These are phyloP conservation scores for Talaromyces sp. DNA, from an alignment of 2,329 filamentous ascomycete species.

Conservation along the genomic window DNA sequence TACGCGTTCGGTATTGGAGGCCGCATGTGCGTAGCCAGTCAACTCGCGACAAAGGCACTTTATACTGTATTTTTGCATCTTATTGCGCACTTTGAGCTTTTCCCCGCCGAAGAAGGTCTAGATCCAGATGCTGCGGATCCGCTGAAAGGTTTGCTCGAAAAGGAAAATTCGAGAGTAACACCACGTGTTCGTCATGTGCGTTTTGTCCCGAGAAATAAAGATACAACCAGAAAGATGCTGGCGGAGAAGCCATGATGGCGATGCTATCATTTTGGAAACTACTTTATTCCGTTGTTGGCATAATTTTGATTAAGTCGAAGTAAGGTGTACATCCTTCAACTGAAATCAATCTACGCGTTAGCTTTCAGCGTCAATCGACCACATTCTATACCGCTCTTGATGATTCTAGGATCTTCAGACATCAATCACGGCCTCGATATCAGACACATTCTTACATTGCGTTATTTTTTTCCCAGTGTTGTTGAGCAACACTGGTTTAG, in stretches of 20 bases:
- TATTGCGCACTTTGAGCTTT: not conserved
- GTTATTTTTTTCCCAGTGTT: no score
- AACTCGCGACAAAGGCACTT: not conserved
- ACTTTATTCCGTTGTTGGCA: not conserved
- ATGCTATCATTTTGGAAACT: not conserved
- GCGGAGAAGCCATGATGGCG: not conserved
- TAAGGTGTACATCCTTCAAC: not conserved
- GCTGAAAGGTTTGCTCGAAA: not conserved
- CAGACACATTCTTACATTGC: no score
- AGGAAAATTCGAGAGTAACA: not conserved
- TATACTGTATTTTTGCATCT: not conserved
- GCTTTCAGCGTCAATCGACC: not conserved
- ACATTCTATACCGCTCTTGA: not conserved
- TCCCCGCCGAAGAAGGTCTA: not conserved
- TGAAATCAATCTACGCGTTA: not conserved
- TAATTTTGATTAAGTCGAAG: not conserved
- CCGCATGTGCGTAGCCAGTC: not conserved
- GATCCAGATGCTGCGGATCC: not conserved
- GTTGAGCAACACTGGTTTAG: no score
- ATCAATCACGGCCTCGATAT: no score
- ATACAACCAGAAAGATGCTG: not conserved
- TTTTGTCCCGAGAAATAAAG: not conserved
- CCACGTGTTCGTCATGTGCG: not conserved
- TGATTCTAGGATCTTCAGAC: no score
- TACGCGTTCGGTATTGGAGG: not conserved